These are phyloP conservation scores for Otatea glauca DNA, from an alignment of 176 grass and related monocot genomes.

Conservation along the genomic window DNA sequence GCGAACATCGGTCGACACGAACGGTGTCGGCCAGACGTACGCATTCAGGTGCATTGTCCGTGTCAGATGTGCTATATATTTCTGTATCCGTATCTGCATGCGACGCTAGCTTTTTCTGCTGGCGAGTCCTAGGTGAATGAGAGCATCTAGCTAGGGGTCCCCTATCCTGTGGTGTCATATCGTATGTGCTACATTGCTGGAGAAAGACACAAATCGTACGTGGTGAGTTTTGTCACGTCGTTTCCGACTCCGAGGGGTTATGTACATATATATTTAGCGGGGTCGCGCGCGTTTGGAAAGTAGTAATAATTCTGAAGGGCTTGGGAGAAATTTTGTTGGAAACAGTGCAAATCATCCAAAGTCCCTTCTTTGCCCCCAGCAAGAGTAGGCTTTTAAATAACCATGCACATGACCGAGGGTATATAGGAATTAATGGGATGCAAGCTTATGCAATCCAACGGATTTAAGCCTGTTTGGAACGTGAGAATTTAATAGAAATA, in stretches of 20 bases:
- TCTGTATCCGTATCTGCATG: no score
- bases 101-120: no score
- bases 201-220: not conserved
- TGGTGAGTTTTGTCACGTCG: no score
- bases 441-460: not conserved
- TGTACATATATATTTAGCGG: no score
- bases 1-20: not conserved
- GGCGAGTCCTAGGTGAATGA: not conserved
- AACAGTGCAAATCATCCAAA: no score
- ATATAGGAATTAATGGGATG: not conserved
- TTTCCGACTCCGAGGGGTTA: no score
- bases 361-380: no score
- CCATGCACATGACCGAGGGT: not conserved
- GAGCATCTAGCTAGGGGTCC: not conserved
- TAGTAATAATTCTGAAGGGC: not conserved
- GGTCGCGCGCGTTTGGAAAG: no score
- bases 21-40: not conserved
- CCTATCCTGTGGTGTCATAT: not conserved
- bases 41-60: not conserved
- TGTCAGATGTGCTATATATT: no score
- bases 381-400: not conserved
- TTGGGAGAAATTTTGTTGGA: not conserved
- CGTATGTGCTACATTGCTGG: not conserved
- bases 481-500: no score
- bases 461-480: not conserved